These are phyloP conservation scores for Rhizophagus sp. DNA, from an alignment of 192 early-diverging fungal species.

Conservation along the genomic window DNA sequence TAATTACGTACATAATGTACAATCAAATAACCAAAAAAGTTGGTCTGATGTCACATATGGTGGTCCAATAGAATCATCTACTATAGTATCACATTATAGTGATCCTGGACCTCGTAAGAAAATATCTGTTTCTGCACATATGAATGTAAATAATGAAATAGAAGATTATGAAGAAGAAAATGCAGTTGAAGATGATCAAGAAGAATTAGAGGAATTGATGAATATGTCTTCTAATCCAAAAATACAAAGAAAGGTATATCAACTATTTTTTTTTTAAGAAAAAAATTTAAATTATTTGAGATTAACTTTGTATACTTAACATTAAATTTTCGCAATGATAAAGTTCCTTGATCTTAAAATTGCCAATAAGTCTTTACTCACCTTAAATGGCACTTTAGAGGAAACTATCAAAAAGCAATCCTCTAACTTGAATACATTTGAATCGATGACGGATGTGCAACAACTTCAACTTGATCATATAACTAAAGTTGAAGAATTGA, in stretches of 20 bases:
- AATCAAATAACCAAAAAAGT: not conserved
- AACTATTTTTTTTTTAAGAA: not conserved
- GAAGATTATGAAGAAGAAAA: slow-evolving; percentile 1
- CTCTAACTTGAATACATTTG: not conserved
- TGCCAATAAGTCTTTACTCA: slow-evolving; percentile 21
- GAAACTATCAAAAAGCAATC: slow-evolving; percentile 15
- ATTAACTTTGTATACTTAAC: not conserved
- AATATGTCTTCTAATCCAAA: slow-evolving; percentile 15
- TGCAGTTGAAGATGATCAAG: not conserved
- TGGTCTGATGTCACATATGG: slow-evolving; percentile 29
- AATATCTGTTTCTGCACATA: slow-evolving; percentile 12
- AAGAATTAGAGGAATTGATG: not conserved
- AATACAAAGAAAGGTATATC: slow-evolving; percentile 16
- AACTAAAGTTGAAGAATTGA: slow-evolving; percentile 21
- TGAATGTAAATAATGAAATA: not conserved
- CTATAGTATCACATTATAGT: slow-evolving; percentile 16
- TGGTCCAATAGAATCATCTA: not conserved
- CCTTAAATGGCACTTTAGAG: not conserved
- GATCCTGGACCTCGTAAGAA: slow-evolving; percentile 19
- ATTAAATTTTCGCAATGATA: not conserved
- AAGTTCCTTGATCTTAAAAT: slow-evolving; percentile 27
- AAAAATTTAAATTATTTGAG: not conserved
- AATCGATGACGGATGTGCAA: not conserved
- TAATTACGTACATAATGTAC: not conserved
- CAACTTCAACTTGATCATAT: slow-evolving; percentile 18